These are phyloP conservation scores for Ceratobasidium sp. DNA, from an alignment of 1,284 basidiomycete genomes.

Conservation along the genomic window DNA sequence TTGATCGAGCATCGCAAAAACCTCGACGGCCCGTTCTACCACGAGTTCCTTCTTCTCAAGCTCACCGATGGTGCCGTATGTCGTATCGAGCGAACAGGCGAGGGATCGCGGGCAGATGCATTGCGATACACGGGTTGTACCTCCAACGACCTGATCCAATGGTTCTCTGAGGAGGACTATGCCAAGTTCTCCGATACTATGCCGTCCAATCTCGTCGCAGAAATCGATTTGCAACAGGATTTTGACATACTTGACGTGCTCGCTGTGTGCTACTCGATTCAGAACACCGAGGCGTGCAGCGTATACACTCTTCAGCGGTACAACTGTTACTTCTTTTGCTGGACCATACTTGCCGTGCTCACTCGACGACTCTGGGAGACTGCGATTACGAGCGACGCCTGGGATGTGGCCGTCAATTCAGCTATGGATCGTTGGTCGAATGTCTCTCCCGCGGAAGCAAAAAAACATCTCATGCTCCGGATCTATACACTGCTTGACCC, in stretches of 20 bases:
- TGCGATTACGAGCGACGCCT: neutral
- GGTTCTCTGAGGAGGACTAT: neutral
- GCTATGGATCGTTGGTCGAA: neutral
- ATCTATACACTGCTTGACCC: neutral
- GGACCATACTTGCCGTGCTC: neutral
- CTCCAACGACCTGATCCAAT: neutral
- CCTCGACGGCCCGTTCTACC: neutral
- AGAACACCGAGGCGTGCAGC: neutral
- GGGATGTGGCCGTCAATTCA: neutral
- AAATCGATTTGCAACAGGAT: neutral
- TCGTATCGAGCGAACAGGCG: neutral
- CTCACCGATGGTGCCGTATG: neutral
- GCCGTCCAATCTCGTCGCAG: neutral
- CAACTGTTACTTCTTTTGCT: conserved; percentile 19
- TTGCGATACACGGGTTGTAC: neutral
- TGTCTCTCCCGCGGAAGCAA: neutral
- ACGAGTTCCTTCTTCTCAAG: neutral
- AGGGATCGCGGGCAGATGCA: neutral
- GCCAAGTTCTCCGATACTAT: too few relatives aligned
- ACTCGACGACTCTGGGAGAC: neutral
- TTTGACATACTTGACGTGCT: conserved; percentile 2
- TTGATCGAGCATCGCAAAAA: neutral
- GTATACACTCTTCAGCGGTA: conserved; percentile 11
- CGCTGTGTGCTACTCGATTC: conserved; percentile 3
- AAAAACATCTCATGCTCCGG: neutral